Evolutionary conservation across 805 yeast species (phyloP).

Genomic region (Saturnispora saitoi): DNA sequence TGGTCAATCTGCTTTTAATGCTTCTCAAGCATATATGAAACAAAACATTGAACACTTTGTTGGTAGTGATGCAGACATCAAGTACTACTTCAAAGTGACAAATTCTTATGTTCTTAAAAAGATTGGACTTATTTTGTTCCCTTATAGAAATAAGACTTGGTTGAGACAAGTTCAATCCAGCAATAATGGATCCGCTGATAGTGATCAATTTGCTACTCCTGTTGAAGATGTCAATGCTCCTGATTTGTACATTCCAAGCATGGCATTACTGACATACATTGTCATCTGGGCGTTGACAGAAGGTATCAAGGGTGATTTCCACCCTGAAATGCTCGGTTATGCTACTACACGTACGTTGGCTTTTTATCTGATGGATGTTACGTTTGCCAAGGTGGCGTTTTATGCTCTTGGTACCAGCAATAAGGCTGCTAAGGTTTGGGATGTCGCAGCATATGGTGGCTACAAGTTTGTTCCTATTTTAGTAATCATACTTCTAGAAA

Average conservation of each 20-base stretch:
- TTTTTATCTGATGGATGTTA: slow-evolving; percentile 66
- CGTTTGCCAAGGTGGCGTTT: slow-evolving; percentile 70
- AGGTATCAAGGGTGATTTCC: slow-evolving; percentile 83
- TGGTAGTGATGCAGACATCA: slow-evolving; percentile 44
- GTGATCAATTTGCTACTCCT: slow-evolving; percentile 58
- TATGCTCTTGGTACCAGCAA: slow-evolving; percentile 67
- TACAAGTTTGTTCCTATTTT: slow-evolving; percentile 85
- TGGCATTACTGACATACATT: slow-evolving; percentile 86
- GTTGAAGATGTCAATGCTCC: slow-evolving; percentile 88
- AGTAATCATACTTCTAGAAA: slow-evolving; percentile 43
- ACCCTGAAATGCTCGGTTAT: slow-evolving; percentile 85
- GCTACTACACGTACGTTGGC: slow-evolving; percentile 83
- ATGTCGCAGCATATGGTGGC: slow-evolving; percentile 81
- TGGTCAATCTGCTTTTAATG: slow-evolving; percentile 76
- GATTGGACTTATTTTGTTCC: slow-evolving; percentile 66
- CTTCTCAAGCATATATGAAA: slow-evolving; percentile 72
- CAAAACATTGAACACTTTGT: slow-evolving; percentile 53
- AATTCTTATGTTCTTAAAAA: slow-evolving; percentile 78
- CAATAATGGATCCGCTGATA: slow-evolving; percentile 19
- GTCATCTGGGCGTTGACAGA: slow-evolving; percentile 74
- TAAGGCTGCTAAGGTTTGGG: slow-evolving; percentile 51
- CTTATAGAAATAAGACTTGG: slow-evolving; percentile 83
- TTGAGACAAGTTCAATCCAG: slow-evolving; percentile 39
- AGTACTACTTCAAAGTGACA: slow-evolving; percentile 86
- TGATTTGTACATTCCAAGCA: slow-evolving; percentile 88